Conservation (phyloP, 2,329 filamentous ascomycete genomes). For the Apiospora koreana region DNA sequence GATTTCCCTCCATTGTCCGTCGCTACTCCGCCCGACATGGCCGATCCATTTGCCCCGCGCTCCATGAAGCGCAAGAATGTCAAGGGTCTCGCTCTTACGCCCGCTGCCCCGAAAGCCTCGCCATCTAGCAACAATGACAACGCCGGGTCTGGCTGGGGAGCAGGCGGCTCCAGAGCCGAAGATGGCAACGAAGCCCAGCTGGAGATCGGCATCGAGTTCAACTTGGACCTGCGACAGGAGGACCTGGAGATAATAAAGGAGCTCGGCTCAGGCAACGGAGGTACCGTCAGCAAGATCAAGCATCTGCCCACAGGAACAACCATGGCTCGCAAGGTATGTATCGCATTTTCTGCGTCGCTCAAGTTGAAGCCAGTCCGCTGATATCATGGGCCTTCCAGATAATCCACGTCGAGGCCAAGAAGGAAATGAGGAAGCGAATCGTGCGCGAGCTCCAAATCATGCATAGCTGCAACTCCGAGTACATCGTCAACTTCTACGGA, state of each 20-base stretch:
- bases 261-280: conserved; percentile 92
- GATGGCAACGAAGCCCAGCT: conserved; percentile 64
- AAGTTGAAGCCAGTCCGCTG: background rate
- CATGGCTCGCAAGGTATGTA: conserved; percentile 90
- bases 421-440: conserved; percentile 94
- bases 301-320: conserved; percentile 92
- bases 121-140: conserved; percentile 68
- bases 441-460: conserved; percentile 97
- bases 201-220: conserved; percentile 97
- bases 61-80: conserved; percentile 99
- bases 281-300: conserved; percentile 96
- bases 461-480: conserved; percentile 94
- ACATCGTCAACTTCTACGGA: conserved; percentile 97
- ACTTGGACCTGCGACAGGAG: conserved; percentile 86
- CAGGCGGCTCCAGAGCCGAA: conserved; percentile 44
- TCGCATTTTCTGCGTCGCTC: background rate
- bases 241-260: conserved; percentile 94
- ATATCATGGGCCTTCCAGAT: conserved; percentile 59
- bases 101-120: conserved; percentile 70
- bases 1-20: conserved; percentile 21
- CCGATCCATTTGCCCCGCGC: conserved; percentile 64
- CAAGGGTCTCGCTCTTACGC: conserved; percentile 88
- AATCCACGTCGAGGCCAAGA: conserved; percentile 97
- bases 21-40: conserved; percentile 44
- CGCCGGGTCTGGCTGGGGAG: conserved; percentile 52